Conservation (phyloP, 2,329 filamentous ascomycete genomes). For the Trichoderma gracile region DNA sequence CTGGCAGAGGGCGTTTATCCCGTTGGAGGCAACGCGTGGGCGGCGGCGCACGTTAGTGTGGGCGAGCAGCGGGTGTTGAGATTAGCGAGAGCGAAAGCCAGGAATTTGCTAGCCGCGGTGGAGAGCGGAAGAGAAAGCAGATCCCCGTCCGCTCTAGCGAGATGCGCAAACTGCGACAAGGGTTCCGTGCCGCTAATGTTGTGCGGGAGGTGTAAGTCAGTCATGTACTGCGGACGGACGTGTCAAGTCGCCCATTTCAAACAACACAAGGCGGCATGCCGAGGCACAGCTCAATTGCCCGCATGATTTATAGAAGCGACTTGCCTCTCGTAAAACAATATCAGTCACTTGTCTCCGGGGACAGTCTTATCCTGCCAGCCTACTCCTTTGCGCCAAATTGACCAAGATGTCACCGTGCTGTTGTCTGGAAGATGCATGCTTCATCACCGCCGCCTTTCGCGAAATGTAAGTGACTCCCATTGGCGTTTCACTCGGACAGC, state of each 20-base stretch:
- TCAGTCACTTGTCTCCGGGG: neutral
- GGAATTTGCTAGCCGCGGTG: conserved; percentile 33
- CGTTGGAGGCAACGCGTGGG: conserved; percentile 40
- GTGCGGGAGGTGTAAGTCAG: conserved; percentile 27
- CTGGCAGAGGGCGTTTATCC: conserved; percentile 37
- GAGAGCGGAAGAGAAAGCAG: neutral
- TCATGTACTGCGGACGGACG: conserved; percentile 24
- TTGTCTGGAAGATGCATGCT: neutral
- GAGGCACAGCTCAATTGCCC: neutral
- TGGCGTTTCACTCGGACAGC: neutral
- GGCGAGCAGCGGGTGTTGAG: conserved; percentile 39
- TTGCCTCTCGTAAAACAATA: no score
- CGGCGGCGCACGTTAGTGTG: conserved; percentile 37
- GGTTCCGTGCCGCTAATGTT: conserved; percentile 24
- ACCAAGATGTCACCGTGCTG: neutral
- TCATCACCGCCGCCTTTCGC: neutral
- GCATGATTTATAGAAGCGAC: no score
- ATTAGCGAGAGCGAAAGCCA: conserved; percentile 37
- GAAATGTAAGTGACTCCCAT: neutral
- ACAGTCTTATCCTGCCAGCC: neutral
- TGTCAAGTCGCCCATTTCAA: conserved; percentile 27
- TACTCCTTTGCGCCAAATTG: neutral
- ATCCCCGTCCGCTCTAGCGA: conserved; percentile 3
- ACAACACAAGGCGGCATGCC: conserved; percentile 27
- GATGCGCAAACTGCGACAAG: conserved; percentile 27